Base-by-base conservation (phyloP, 148 eudicot genomes). In the Dysphania ambrosioides region DNA sequence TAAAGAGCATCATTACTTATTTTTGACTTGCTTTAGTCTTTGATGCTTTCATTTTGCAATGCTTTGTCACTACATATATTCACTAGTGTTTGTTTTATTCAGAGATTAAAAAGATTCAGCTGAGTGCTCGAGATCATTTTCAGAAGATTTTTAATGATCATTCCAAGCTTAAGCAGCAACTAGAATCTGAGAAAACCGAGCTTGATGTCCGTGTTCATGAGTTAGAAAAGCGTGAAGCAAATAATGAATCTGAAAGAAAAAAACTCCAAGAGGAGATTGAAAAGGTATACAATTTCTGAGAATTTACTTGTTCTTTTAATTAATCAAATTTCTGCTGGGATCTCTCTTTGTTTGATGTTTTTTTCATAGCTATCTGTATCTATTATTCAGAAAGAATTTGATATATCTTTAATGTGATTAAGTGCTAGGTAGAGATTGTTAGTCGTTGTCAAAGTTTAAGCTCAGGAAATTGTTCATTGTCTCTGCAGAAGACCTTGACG, bases 151-250 rank as follows among this genome's bases (percentile, higher is more conserved):
- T 86, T 51, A 86, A 84, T 74, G 98, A 92, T 66, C 98, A 95
- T 69, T 85, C 81, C 61, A 95, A 89, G 91, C 84, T 90, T 51
- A 95, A 95, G 84, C 19, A 66, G 78, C 93, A 87, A 81, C 63
- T 95, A 63, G 97, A 95, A 80, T 79, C 80, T 65, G 86, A 90
- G 81, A 88, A 79, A 77, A 79, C 60, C 76, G 90, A 84, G 64
- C 96, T 92, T 35, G 98, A 90, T 72, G 30, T 84, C 55, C 89
- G 93, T 30, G 92, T 88, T 67, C 82, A 86, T 68, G 93, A 90
- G 73, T 82, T 95, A 86, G 93, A 88, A 83, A 80, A 87, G 79
- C 98, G 98, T 63, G 97, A 95, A 81, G 87, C 88, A 19, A 86
- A 71, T 36, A 95, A 85, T 82, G 98, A 95, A 79, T 81, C 30